Conservation (phyloP, 306 rosid species). For the Ochetophila trinervis region DNA sequence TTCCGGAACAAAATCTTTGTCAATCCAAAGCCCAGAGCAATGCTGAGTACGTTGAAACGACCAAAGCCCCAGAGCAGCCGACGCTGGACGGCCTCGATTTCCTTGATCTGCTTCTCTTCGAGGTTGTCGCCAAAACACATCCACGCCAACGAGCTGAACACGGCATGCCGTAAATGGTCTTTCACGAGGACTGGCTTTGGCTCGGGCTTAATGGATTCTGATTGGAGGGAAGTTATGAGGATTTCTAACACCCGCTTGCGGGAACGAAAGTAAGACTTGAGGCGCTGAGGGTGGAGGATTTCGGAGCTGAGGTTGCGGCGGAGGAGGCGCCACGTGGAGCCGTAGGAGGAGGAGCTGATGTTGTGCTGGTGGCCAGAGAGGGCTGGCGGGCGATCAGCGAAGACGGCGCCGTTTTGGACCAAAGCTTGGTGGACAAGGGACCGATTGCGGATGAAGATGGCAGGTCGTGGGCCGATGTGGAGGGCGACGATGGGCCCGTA, state of each 20-base stretch:
- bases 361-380: slow-evolving; percentile 13
- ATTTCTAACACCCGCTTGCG: slow-evolving; percentile 26
- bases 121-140: slow-evolving; percentile 33
- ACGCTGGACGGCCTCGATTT: slow-evolving; percentile 17
- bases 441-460: slow-evolving; percentile 20
- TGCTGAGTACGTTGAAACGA: slow-evolving; percentile 19
- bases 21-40: slow-evolving; percentile 11
- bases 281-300: slow-evolving; percentile 29
- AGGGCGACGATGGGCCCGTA: slow-evolving; percentile 29
- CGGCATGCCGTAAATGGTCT: slow-evolving; percentile 22
- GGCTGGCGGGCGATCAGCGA: slow-evolving; percentile 27
- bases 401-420: slow-evolving; percentile 27
- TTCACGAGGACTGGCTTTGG: neutral
- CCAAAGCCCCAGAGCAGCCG: neutral
- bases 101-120: slow-evolving; percentile 11
- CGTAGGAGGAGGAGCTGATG: slow-evolving; percentile 23
- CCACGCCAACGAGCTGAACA: slow-evolving; percentile 22
- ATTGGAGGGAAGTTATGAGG: slow-evolving; percentile 15
- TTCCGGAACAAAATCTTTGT: slow-evolving; percentile 14
- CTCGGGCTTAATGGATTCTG: neutral
- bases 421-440: slow-evolving; percentile 27
- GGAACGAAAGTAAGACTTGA: slow-evolving; percentile 8
- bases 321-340: slow-evolving; percentile 32
- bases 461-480: slow-evolving; percentile 17
- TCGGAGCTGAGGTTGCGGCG: slow-evolving; percentile 33